Evolutionary conservation across 2,329 filamentous ascomycete genomes (phyloP), one percentile per base, ranked within the genome.

Genomic region (Aspergillus caelatus): DNA sequence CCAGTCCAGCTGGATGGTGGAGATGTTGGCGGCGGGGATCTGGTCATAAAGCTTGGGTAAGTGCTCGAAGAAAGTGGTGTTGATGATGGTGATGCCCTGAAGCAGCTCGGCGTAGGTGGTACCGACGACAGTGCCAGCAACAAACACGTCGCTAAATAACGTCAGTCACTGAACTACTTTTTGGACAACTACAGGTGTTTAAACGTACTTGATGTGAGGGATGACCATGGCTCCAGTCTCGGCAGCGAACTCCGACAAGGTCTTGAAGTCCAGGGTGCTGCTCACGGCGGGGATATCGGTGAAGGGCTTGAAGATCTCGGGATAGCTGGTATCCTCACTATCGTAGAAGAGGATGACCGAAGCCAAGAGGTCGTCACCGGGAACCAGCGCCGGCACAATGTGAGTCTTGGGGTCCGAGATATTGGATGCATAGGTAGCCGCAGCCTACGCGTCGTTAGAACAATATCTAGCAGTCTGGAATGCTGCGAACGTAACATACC

Each of bases 1-100:
- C 60, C 77, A 71, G 61, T 77, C 74, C 12, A 82, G 68, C 36
- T 82, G 71, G 55, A 82, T 74, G 65, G 80, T 80, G 46, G 78
- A 79, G 60, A 81, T 78, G 57, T 73, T 76, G 39, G 72, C 72
- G 6, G 63, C 63, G 32, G 76, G 77, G 16, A 77, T 68, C 57
- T 73, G 65, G 54, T 70, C 72, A 63, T 77, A 75, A 3, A 77
- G 67, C n/a, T 75, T 74, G 14, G 80, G 77, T 30, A 82, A 72
- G 30, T 79, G 73, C 32, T 70, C 71, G 50, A 79, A 72, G 62
- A 81, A 75, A 14, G 76, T 73, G 50, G 74, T 68, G 68, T 82
- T 80, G 60, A 81, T 76, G 62, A 75, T 68, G 60, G 75, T 75
- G 46, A 78, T 74, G 9, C 77, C 77, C 52, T 77, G 71, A 26